Base-by-base conservation (phyloP, 2,329 filamentous ascomycete genomes). In the Fusarium sp. region DNA sequence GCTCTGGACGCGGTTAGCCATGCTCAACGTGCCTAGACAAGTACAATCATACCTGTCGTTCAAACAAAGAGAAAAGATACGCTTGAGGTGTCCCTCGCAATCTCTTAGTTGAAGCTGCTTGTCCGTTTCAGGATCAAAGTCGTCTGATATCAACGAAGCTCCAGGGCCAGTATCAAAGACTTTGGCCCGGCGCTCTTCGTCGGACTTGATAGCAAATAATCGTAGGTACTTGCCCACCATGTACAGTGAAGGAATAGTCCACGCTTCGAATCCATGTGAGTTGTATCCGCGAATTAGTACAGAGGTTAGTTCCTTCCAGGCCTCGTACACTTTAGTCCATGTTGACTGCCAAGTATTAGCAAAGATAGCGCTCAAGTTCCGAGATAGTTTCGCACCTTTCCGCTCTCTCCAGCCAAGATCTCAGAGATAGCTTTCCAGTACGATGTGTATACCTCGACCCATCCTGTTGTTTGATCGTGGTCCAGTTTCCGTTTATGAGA, bases 201-300 rank as follows among this genome's bases (percentile, higher is more conserved):
- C 95, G 52, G 95, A 93, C 71, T 89, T 92, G 74, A 97, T 95
- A 43, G 95, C 95, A 76, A 97, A 96, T 38, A 90, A 79, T 57
- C 95, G 84, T 56, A 99, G 77, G 73, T 96, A 93, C 76, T 92
- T 96, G 50, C 93, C 93, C 21, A 89, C 88, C 48, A 90, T 84
- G 72, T 98, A 98, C 35, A 99, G 82, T 71, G 91, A 93, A 4
- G 95, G 93, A 47, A 99, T 87, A 0, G 93, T 95, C 94, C 95
- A 99, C 29, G 92, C 89, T 64, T 92, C 88, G 68, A 98, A 92
- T 3, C 85, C 84, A 51, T 83, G 81, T 64, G 84, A 89, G 32
- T 88, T 89, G 73, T 97, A 97, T 29, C 92, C 93, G 65, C 92
- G 86, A 54, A 93, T 88, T 35, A 98, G 80, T 43, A 82, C 80